Base-by-base conservation (phyloP, 768 basidiomycete species). In the Xerocomellus chrysenteron region DNA sequence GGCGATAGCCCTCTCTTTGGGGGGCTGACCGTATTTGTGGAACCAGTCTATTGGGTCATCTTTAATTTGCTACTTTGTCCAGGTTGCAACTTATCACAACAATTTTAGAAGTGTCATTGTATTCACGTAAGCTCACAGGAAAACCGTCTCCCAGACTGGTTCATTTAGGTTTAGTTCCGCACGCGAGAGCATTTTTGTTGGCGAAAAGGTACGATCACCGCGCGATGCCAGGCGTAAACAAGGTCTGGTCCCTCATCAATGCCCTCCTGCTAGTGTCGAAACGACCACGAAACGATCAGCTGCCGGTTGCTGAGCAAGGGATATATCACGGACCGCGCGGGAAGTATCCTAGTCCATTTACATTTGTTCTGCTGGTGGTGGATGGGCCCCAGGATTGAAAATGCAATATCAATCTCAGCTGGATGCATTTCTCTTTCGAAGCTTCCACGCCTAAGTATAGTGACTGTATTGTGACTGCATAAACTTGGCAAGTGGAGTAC, bases 401-500 rank as follows among this genome's bases (percentile, higher is more conserved):
- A 12, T 14, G 24, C 33, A 11, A 39, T 33, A 17, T 37, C 56
- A 47, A 43, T 37, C 26, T 28, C 46, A 26, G 28, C 21, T 26
- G 7, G 36, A 42, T 5, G n/a, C 35, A 16, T 8, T n/a, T 40
- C 3, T 17, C 41, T 46, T 13, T 11, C 44, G 8, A 26, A 51
- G 54, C 32, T 33, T 47, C 37, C 51, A 24, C 2, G 33, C 45
- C n/a, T 40, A 21, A 21, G 21, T 21, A 45, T 33, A 26, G 39
- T 24, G 32, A 19, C 21, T 5, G 40, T n/a, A 44, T 49, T 8
- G 28, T 46, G 30, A 40, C 16, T 52, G 47, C 44, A 54, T 49
- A 41, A 48, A 50, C 39, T 45, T 40, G 54, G 58, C 44, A 50
- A 12, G 56, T 58, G 58, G 53, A 50, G 59, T 51, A 8, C 44